phyloP scores from a whole-genome alignment of 176 grass and related monocot species.

The Carex myosuroides region DNA sequence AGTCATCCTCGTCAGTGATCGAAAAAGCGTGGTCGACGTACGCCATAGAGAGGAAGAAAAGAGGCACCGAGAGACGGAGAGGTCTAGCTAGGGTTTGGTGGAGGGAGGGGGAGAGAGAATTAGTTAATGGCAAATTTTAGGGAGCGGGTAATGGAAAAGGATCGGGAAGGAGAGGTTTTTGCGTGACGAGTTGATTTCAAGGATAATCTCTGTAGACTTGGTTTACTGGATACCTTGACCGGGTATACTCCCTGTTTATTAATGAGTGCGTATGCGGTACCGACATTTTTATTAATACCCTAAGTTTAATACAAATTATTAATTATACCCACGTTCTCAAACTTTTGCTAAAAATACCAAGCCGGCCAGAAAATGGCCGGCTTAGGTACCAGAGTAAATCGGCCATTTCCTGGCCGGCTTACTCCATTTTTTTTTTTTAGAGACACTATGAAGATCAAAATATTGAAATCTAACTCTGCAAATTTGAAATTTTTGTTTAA shows the following conservation, averaged over 20 bases:
- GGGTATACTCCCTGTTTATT: background rate
- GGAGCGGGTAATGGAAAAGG: constrained; percentile 17
- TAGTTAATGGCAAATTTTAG: constrained; percentile 30
- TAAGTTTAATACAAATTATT: too few relatives aligned
- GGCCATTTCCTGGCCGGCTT: too few relatives aligned
- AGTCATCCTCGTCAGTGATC: constrained; percentile 90
- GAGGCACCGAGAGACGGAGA: background rate
- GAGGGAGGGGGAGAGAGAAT: background rate
- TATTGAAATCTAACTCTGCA: too few relatives aligned
- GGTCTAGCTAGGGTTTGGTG: constrained; percentile 24
- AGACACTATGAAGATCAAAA: too few relatives aligned
- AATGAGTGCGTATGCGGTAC: background rate
- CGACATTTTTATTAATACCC: too few relatives aligned
- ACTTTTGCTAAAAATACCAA: too few relatives aligned
- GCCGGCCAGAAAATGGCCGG: too few relatives aligned
- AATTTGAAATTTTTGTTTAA: too few relatives aligned
- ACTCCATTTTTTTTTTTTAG: too few relatives aligned
- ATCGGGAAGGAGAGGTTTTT: background rate
- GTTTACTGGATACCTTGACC: background rate
- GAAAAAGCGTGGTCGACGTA: constrained; percentile 99
- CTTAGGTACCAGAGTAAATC: too few relatives aligned
- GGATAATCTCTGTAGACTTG: background rate
- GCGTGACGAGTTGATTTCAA: constrained; percentile 5
- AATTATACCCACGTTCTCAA: too few relatives aligned
- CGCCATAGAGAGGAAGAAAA: constrained; percentile 42